A percentile compares a stretch with the other conserved stretches of the same genome.
Conservation (phyloP, 192 early-diverging fungal genomes). For the Lobosporangium transversale region DNA sequence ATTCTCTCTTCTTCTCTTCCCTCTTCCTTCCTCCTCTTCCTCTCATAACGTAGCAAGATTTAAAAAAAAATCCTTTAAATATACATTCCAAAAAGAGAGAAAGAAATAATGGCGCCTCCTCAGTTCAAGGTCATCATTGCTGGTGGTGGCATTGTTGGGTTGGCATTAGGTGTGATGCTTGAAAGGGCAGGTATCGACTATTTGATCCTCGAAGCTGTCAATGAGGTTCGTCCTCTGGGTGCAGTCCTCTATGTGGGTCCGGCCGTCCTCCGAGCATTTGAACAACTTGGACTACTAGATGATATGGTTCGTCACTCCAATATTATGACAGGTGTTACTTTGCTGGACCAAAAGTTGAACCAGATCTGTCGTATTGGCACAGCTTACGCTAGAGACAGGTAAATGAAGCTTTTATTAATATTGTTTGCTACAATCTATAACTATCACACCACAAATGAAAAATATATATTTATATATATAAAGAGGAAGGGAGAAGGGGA, state of each 20-base stretch:
- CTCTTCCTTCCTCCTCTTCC: neutral
- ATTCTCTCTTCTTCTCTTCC: neutral
- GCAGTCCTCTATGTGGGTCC: slow-evolving; percentile 28
- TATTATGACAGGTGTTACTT: slow-evolving; percentile 33
- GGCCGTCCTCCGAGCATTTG: slow-evolving; percentile 32
- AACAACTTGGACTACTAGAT: slow-evolving; percentile 42
- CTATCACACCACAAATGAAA: too few species aligned
- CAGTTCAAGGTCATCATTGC: slow-evolving; percentile 50
- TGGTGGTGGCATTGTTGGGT: slow-evolving; percentile 42
- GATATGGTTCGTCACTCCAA: slow-evolving; percentile 44
- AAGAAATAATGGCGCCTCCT: slow-evolving; percentile 33
- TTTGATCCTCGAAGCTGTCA: slow-evolving; percentile 33
- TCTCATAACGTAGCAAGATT: neutral
- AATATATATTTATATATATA: too few species aligned
- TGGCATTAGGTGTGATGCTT: slow-evolving; percentile 42
- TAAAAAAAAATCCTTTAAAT: neutral
- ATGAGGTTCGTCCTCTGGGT: slow-evolving; percentile 19
- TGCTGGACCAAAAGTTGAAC: slow-evolving; percentile 20
- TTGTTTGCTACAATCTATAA: too few species aligned
- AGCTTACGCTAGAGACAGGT: slow-evolving; percentile 34
- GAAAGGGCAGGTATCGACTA: slow-evolving; percentile 50
- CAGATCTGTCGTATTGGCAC: slow-evolving; percentile 25
- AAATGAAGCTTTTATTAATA: neutral
- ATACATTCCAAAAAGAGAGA: too few species aligned
- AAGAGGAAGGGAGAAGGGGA: too few species aligned